Evolutionary conservation across 1,284 basidiomycete genomes (phyloP).

Genomic region (Cryptococcus sp.): DNA sequence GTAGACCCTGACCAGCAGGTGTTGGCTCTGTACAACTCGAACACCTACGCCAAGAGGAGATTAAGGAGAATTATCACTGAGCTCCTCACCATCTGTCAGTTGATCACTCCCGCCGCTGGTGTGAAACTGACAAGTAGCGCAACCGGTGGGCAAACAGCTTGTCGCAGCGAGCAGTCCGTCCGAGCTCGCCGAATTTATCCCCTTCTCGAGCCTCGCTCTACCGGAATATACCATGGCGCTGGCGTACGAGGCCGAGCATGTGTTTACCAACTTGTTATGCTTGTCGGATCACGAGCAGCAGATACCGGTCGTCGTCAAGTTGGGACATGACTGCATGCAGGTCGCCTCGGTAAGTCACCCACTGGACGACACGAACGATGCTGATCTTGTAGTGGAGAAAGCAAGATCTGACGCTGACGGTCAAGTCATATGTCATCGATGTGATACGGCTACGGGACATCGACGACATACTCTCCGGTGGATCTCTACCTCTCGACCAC

Average conservation of each 20-base stretch:
- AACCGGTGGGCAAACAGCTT: constrained; percentile 54
- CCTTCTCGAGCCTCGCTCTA: constrained; percentile 50
- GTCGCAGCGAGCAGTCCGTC: constrained; percentile 49
- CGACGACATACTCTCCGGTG: constrained; percentile 76
- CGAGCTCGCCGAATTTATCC: constrained; percentile 71
- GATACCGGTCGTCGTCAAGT: constrained; percentile 40
- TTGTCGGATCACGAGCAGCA: constrained; percentile 41
- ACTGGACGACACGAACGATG: background rate
- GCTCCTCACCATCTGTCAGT: constrained; percentile 66
- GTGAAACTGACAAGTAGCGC: constrained; percentile 48
- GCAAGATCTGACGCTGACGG: constrained; percentile 27
- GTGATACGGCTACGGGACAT: constrained; percentile 53
- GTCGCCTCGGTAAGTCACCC: constrained; percentile 32
- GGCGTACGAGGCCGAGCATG: constrained; percentile 39
- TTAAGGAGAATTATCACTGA: constrained; percentile 54
- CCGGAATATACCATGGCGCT: constrained; percentile 40
- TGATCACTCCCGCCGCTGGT: no score
- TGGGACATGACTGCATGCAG: constrained; percentile 39
- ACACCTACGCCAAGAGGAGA: constrained; percentile 65
- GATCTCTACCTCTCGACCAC: constrained; percentile 66
- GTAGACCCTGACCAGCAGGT: constrained; percentile 31
- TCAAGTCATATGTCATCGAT: constrained; percentile 44
- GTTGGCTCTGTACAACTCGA: constrained; percentile 72
- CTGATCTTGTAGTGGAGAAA: constrained; percentile 31
- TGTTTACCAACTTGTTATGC: constrained; percentile 38